These are phyloP conservation scores for Colletotrichum magnum DNA, from an alignment of 2,329 filamentous ascomycete genomes.

Conservation along the genomic window DNA sequence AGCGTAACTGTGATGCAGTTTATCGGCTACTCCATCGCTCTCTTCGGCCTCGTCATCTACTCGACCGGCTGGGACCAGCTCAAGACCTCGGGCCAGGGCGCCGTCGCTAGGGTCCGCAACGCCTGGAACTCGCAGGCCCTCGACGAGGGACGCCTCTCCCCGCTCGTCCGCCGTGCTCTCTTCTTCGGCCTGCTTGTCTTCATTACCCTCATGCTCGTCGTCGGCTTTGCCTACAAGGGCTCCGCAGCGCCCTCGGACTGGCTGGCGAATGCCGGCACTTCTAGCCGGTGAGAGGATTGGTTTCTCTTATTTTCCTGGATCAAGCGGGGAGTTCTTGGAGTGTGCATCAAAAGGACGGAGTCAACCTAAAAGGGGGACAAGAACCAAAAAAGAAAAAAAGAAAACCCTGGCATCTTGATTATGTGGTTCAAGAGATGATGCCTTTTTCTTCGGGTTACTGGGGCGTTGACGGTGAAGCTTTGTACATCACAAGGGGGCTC, in stretches of 20 bases:
- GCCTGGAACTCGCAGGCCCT: slow-evolving; percentile 39
- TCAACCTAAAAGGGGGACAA: not conserved
- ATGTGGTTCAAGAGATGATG: not conserved
- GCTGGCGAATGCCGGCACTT: slow-evolving; percentile 15
- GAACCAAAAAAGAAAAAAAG: not conserved
- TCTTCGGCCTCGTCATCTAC: slow-evolving; percentile 65
- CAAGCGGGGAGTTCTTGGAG: slow-evolving; percentile 24
- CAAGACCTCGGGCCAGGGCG: slow-evolving; percentile 37
- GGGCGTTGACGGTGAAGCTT: not conserved
- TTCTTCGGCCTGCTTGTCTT: slow-evolving; percentile 39
- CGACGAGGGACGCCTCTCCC: slow-evolving; percentile 44
- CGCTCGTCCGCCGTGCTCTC: slow-evolving; percentile 43
- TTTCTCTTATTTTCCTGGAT: not conserved
- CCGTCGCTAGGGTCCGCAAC: slow-evolving; percentile 37
- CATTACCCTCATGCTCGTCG: slow-evolving; percentile 42
- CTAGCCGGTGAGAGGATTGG: slow-evolving; percentile 9
- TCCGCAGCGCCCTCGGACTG: slow-evolving; percentile 28
- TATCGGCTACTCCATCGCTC: slow-evolving; percentile 82
- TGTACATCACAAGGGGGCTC: not conserved
- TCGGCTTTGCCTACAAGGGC: slow-evolving; percentile 41
- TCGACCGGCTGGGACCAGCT: slow-evolving; percentile 57
- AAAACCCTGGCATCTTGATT: not conserved
- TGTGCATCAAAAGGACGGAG: slow-evolving; percentile 16
- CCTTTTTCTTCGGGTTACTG: not conserved
- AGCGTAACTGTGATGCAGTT: slow-evolving; percentile 79